phyloP scores from a whole-genome alignment of 139 green algal genomes.

The Chlorella sp. region DNA sequence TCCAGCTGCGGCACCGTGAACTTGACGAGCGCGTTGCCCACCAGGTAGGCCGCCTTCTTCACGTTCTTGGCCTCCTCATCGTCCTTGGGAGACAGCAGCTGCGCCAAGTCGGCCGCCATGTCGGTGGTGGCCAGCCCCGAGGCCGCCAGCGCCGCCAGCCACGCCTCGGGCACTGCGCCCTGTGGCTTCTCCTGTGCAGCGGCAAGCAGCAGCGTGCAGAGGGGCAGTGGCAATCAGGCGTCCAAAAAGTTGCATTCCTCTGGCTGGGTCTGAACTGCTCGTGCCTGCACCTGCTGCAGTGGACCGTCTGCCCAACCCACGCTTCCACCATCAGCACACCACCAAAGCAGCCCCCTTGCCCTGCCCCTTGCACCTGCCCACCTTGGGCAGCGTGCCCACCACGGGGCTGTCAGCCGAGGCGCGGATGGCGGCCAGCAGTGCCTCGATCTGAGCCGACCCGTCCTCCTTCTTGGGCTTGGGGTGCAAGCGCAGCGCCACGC shows the following conservation, averaged over 20 bases:
- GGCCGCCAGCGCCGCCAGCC: slow-evolving; percentile 41
- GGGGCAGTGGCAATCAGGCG: background rate
- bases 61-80: slow-evolving; percentile 81
- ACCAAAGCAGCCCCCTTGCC: no score
- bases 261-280: no score
- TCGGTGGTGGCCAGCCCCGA: slow-evolving; percentile 58
- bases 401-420: slow-evolving; percentile 38
- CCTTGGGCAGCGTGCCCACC: slow-evolving; percentile 78
- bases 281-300: no score
- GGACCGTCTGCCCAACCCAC: no score
- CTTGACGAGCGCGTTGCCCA: slow-evolving; percentile 71
- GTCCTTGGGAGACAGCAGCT: slow-evolving; percentile 88
- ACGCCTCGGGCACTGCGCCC: slow-evolving; percentile 73
- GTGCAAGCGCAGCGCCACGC: slow-evolving; percentile 70
- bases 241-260: background rate
- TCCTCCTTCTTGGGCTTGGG: slow-evolving; percentile 86
- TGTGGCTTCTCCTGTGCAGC: slow-evolving; percentile 70
- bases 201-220: background rate
- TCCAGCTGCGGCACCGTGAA: slow-evolving; percentile 83
- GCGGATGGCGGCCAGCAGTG: slow-evolving; percentile 64
- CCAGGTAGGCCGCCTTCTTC: slow-evolving; percentile 91
- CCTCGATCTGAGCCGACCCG: slow-evolving; percentile 62
- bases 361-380: background rate
- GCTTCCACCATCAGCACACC: no score
- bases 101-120: slow-evolving; percentile 61